Base-by-base conservation (phyloP, 1,284 basidiomycete species). In the Ceratobasidium sp. region DNA sequence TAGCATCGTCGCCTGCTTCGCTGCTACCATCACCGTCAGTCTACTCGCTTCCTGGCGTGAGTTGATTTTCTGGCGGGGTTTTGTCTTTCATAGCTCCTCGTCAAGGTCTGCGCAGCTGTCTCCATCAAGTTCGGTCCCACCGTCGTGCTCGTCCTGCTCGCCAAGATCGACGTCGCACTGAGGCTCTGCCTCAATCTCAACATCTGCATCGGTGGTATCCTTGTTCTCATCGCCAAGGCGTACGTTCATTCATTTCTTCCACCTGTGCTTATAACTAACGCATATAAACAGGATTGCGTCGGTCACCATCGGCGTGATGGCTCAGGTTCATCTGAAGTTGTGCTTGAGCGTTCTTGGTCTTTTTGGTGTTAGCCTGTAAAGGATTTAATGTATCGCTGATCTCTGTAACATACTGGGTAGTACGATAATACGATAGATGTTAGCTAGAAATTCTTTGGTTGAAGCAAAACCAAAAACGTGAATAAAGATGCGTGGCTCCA, bases 131-230 rank as follows among this genome's bases (percentile, higher is more conserved):
- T 63, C 18, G 61, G 61, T 3, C 32, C 49, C 61, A 14, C 21
- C 18, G 69, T n/a, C 5, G 46, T 52, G 11, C n/a, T 52, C 16
- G 13, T 8, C n/a, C 44, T 71, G 23, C 43, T 49, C 14, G 69
- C 35, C 21, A 2, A 71, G 69, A 49, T 71, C 21, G 69, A 71
- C 38, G 6, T 71, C n/a, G 44, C n/a, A 30, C 28, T 71, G 46
- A 57, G 21, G n/a, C 11, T 61, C 35, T 59, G 23, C 57, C 59
- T 59, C 18, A 61, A 59, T 32, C 46, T 71, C 14, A 61, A 71
- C 46, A 52, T 61, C 46, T 71, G 69, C 54, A 44, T 71, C 32
- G 69, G 23, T 14, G 69, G 69, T 30, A 61, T 71, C n/a, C 16
- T 71, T 14, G 32, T 30, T 26, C 57, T 71, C 21, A 61, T 71